phyloP scores from a whole-genome alignment of 352 stramenopile species.

The Phytophthora palmivora region DNA sequence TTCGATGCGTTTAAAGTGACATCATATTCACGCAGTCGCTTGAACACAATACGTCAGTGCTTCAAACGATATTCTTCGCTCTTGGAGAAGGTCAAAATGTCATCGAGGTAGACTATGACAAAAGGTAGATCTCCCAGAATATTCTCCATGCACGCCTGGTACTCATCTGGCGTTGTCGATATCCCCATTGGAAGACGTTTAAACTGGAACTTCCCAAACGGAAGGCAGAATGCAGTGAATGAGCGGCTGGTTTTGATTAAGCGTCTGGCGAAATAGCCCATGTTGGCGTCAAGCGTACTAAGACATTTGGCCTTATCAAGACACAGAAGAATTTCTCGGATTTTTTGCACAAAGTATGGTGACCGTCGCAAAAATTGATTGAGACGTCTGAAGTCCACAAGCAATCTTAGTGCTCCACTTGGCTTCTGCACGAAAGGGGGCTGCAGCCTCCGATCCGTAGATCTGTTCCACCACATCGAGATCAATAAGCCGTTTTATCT shows the following conservation, averaged over 20 bases:
- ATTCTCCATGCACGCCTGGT: background rate
- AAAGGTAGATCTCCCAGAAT: conserved; percentile 1
- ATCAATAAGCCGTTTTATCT: conserved; percentile 5
- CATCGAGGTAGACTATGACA: background rate
- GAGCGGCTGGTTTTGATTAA: background rate
- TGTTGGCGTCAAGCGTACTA: background rate
- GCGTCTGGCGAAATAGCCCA: conserved; percentile 1
- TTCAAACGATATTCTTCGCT: background rate
- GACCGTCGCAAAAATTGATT: background rate
- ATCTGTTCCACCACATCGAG: conserved; percentile 19
- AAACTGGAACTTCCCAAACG: conserved; percentile 2
- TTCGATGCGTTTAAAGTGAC: background rate
- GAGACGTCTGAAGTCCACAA: conserved; percentile 4
- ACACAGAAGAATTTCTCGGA: conserved; percentile 8
- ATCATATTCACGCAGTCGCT: background rate
- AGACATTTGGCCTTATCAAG: conserved; percentile 3
- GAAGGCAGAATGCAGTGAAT: background rate
- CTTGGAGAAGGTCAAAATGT: conserved; percentile 4
- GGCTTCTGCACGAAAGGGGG: conserved; percentile 10
- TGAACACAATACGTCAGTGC: background rate
- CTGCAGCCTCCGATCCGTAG: conserved; percentile 1
- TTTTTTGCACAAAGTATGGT: conserved; percentile 8
- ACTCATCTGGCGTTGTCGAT: background rate
- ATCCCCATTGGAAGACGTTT: conserved; percentile 1
- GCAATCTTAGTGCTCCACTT: background rate